Evolutionary conservation across 2,329 filamentous ascomycete genomes (phyloP).

Genomic region (Neurospora sp.): DNA sequence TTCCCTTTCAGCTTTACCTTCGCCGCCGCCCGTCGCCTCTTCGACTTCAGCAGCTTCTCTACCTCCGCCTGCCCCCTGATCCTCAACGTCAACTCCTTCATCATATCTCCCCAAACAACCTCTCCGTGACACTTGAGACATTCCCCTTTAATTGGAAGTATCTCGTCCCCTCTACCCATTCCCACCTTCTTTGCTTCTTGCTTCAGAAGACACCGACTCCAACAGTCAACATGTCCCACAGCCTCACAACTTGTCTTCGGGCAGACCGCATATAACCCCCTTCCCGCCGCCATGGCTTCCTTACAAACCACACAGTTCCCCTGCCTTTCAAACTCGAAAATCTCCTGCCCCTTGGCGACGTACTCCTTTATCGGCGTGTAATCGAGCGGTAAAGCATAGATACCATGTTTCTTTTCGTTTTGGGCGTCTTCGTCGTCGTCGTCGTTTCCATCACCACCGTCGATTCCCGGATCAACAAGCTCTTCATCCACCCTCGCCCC

Average conservation of each 20-base stretch:
- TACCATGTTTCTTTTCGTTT: conserved; percentile 29
- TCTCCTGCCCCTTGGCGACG: conserved; percentile 43
- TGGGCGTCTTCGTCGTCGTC: not conserved
- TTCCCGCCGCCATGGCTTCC: conserved; percentile 32
- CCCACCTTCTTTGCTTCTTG: conserved; percentile 19
- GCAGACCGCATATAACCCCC: conserved; percentile 49
- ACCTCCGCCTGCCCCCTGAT: conserved; percentile 61
- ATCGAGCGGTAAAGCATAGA: conserved; percentile 45
- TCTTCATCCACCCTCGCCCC: not conserved
- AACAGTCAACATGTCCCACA: conserved; percentile 51
- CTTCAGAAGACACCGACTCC: conserved; percentile 42
- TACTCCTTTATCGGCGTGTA: conserved; percentile 44
- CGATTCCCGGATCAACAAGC: not conserved
- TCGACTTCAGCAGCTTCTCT: conserved; percentile 54
- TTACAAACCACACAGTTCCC: conserved; percentile 46
- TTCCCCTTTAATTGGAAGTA: conserved; percentile 58
- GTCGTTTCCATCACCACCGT: conserved; percentile 1
- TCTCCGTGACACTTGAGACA: conserved; percentile 61
- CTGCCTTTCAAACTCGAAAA: conserved; percentile 47
- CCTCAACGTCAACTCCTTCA: conserved; percentile 73
- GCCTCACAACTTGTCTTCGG: conserved; percentile 42
- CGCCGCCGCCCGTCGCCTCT: conserved; percentile 18
- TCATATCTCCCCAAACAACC: conserved; percentile 65
- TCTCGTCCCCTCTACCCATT: conserved; percentile 21
- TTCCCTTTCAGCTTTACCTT: conserved; percentile 18